These are phyloP conservation scores for Diospyros kaki DNA, from an alignment of 148 eudicot genomes.

Conservation along the genomic window DNA sequence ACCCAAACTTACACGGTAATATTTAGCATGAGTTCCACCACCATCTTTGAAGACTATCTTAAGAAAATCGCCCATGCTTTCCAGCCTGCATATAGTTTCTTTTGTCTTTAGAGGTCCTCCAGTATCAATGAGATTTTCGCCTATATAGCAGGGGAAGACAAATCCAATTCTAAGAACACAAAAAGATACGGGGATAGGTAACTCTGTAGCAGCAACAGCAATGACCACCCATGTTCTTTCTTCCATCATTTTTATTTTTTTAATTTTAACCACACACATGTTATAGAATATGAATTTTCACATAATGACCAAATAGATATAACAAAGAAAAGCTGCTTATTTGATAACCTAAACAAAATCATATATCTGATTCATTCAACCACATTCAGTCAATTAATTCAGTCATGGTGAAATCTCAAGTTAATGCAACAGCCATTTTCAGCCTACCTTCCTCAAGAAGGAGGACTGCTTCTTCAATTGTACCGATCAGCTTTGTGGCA, in stretches of 20 bases:
- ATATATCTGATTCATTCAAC: constrained; percentile 6
- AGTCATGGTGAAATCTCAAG: neutral
- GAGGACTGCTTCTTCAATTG: constrained; percentile 68
- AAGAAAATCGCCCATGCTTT: constrained; percentile 77
- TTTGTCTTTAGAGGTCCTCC: constrained; percentile 52
- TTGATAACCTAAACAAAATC: neutral
- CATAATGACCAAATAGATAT: neutral
- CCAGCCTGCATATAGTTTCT: constrained; percentile 63
- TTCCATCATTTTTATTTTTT: no score
- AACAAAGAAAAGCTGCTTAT: neutral
- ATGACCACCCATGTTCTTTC: neutral
- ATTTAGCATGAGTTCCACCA: constrained; percentile 70
- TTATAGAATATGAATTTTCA: neutral
- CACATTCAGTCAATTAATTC: neutral
- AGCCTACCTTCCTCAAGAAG: constrained; percentile 93
- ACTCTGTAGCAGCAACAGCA: neutral
- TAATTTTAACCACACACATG: no score
- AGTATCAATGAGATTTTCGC: constrained; percentile 43
- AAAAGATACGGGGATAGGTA: neutral
- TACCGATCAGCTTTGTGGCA: constrained; percentile 58
- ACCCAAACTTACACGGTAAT: constrained; percentile 70
- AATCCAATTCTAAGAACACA: neutral
- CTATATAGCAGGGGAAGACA: constrained; percentile 23
- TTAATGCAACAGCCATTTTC: neutral
- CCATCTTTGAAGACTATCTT: constrained; percentile 68